These are phyloP conservation scores for Malus hybrid DNA, from an alignment of 331 rosid species.

Conservation along the genomic window DNA sequence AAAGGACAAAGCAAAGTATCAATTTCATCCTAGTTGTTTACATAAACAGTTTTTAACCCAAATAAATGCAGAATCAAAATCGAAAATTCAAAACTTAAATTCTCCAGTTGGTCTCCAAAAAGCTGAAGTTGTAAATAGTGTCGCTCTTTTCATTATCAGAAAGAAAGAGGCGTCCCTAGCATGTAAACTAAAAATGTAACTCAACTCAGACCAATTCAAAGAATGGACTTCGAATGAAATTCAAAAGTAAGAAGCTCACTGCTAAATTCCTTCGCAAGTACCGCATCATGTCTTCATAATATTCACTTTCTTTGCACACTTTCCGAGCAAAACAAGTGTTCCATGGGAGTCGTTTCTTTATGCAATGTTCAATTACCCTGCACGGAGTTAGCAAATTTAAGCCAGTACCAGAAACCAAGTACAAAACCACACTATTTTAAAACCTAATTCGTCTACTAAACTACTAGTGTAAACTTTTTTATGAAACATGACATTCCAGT, in stretches of 20 bases:
- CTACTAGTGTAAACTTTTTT: background rate
- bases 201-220: conserved; percentile 5
- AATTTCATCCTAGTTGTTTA: background rate
- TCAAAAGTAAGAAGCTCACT: conserved; percentile 39
- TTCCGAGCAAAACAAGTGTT: conserved; percentile 65
- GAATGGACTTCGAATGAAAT: conserved; percentile 7
- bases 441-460: no score
- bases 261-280: conserved; percentile 84
- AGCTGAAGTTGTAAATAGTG: background rate
- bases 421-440: background rate
- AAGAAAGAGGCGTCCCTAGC: background rate
- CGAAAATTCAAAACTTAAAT: background rate
- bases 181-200: background rate
- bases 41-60: background rate
- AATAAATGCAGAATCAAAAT: background rate
- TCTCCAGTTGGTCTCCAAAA: background rate
- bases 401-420: background rate
- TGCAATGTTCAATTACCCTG: conserved; percentile 76
- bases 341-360: conserved; percentile 91
- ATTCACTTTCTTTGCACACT: conserved; percentile 81
- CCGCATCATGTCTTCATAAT: conserved; percentile 87
- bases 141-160: background rate
- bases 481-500: background rate
- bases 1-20: background rate
- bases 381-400: conserved; percentile 17